Percentiles rank a stretch among this genome's conserved stretches.
Conservation (phyloP, 768 basidiomycete species). For the Boletus sp. region DNA sequence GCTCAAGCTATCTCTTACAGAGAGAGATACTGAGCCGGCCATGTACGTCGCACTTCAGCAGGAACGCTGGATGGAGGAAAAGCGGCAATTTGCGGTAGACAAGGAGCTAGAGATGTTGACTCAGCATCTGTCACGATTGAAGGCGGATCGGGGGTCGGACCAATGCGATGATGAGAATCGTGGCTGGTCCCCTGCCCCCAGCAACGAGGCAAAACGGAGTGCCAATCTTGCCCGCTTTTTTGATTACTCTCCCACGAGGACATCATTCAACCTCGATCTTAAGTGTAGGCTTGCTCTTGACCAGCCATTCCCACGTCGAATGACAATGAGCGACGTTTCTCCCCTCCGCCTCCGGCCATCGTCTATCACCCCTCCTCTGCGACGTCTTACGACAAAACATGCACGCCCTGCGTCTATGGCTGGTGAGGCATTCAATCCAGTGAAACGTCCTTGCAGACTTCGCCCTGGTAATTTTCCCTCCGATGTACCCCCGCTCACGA, state of each 20-base stretch:
- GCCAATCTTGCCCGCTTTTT: constrained; percentile 41
- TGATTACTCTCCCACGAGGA: constrained; percentile 32
- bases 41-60: constrained; percentile 39
- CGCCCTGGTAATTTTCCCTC: constrained; percentile 15
- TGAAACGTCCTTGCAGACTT: constrained; percentile 28
- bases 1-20: constrained; percentile 37
- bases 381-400: constrained; percentile 25
- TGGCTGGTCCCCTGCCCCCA: constrained; percentile 9
- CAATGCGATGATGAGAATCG: constrained; percentile 18
- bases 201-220: constrained; percentile 27
- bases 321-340: constrained; percentile 34
- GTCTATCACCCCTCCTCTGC: constrained; percentile 24
- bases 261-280: constrained; percentile 31
- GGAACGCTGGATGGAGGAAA: constrained; percentile 52
- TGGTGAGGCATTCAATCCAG: constrained; percentile 27
- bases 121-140: constrained; percentile 34
- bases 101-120: constrained; percentile 36
- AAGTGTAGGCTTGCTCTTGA: constrained; percentile 29
- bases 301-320: constrained; percentile 32
- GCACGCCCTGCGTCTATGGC: constrained; percentile 25
- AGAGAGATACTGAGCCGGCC: constrained; percentile 38
- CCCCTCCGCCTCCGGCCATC: constrained; percentile 35
- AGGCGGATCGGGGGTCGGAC: constrained; percentile 24
- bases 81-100: constrained; percentile 35
- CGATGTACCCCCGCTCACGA: constrained; percentile 16